Conservation (phyloP, 1,284 basidiomycete species). For the Ustilago shanxiensis region DNA sequence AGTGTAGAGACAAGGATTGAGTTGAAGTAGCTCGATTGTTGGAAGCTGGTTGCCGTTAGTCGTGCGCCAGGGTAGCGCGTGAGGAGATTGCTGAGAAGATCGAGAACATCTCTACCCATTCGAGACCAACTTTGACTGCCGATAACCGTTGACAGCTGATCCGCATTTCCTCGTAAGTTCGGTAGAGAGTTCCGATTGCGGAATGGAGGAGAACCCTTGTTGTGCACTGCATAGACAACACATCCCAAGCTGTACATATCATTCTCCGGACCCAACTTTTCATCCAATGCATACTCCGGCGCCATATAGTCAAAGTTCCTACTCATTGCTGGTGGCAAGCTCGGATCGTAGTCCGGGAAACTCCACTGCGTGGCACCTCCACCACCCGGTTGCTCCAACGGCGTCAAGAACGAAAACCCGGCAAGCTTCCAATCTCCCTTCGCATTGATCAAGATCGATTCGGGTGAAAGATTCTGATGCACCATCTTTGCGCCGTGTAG, state of each 20-base stretch:
- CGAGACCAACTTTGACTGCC: conserved; percentile 51
- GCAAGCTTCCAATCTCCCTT: conserved; percentile 99
- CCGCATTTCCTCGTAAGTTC: conserved; percentile 82
- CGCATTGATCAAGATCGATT: conserved; percentile 61
- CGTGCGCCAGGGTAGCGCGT: conserved; percentile 82
- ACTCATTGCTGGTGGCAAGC: conserved; percentile 84
- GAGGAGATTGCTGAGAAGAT: conserved; percentile 57
- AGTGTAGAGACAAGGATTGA: conserved; percentile 94
- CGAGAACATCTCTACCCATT: conserved; percentile 60
- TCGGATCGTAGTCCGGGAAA: conserved; percentile 87
- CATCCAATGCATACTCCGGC: conserved; percentile 93
- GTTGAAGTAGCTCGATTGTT: conserved; percentile 90
- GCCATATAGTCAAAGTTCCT: conserved; percentile 94
- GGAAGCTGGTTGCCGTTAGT: conserved; percentile 82
- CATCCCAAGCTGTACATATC: conserved; percentile 96
- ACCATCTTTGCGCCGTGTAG: conserved; percentile 90
- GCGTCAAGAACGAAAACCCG: conserved; percentile 85
- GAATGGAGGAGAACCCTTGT: conserved; percentile 88
- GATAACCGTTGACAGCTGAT: conserved; percentile 68
- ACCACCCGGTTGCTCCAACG: conserved; percentile 77
- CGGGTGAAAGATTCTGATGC: conserved; percentile 89
- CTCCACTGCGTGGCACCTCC: conserved; percentile 85
- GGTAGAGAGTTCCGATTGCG: conserved; percentile 86
- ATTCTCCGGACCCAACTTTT: conserved; percentile 82
- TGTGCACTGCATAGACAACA: conserved; percentile 82